Conservation (phyloP, 129 eudicot species). For the Heracleum sosnowskyi region DNA sequence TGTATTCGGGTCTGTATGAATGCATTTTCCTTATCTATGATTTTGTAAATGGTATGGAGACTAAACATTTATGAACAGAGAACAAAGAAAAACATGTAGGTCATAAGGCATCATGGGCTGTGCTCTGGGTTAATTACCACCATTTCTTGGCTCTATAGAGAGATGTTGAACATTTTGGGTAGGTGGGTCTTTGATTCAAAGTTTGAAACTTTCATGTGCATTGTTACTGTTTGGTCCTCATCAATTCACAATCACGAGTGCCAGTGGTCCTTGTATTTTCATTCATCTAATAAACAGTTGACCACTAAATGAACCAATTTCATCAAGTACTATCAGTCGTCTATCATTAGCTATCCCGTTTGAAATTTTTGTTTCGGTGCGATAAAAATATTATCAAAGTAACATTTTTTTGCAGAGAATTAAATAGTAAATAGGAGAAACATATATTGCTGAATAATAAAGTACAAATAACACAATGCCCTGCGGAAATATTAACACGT, state of each 20-base stretch:
- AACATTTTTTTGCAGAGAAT: no score
- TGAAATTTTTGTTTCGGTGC: no score
- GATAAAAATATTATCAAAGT: no score
- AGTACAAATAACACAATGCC: neutral
- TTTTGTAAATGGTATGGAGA: neutral
- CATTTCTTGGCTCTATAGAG: conserved; percentile 16
- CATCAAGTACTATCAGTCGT: neutral
- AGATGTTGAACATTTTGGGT: neutral
- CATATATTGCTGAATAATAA: neutral
- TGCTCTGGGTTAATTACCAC: conserved; percentile 4
- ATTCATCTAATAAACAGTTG: neutral
- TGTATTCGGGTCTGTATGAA: neutral
- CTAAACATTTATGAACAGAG: neutral
- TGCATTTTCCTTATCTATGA: neutral
- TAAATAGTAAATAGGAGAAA: neutral
- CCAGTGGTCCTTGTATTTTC: conserved; percentile 14
- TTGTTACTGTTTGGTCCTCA: neutral
- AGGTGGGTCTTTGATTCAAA: conserved; percentile 12
- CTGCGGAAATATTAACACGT: neutral
- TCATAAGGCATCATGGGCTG: conserved; percentile 9
- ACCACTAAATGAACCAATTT: neutral
- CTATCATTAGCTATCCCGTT: neutral
- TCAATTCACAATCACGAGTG: conserved; percentile 17
- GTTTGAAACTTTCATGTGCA: conserved; percentile 32
- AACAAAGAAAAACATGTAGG: conserved; percentile 18